Conservation (phyloP, 1,139 yeast species). For the Geotrichum bryndzae region DNA sequence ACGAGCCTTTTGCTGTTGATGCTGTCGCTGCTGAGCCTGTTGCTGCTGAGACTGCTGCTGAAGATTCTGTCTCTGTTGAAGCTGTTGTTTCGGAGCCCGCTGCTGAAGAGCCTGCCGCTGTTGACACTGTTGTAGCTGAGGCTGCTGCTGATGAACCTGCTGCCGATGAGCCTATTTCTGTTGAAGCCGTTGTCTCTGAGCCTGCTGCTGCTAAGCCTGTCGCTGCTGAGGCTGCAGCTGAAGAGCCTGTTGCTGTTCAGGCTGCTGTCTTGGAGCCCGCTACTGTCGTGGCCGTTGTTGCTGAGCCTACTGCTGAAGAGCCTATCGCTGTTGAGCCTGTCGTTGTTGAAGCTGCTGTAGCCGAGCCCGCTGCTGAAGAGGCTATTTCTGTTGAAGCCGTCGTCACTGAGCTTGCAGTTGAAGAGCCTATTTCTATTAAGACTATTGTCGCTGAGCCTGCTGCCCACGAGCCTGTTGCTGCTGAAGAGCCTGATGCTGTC, state of each 20-base stretch:
- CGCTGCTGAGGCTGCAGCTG: constrained; percentile 4
- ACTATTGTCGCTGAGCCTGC: not conserved
- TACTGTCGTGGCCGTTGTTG: not conserved
- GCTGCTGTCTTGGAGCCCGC: not conserved
- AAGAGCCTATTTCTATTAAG: no score
- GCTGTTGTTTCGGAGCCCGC: not conserved
- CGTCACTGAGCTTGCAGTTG: no score
- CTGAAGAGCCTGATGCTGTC: not conserved
- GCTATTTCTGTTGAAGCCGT: not conserved
- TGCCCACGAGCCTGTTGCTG: not conserved
- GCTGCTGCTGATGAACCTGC: not conserved
- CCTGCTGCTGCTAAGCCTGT: constrained; percentile 4
- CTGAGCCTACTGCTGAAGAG: not conserved
- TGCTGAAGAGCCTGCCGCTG: not conserved
- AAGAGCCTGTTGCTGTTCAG: constrained; percentile 3
- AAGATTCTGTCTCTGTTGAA: no score
- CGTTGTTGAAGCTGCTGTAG: no score
- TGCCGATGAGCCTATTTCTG: not conserved
- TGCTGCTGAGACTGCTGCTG: not conserved
- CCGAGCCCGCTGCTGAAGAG: constrained; percentile 2
- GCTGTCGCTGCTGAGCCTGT: no score
- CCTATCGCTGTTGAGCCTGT: not conserved
- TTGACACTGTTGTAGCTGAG: not conserved
- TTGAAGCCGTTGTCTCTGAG: not conserved
- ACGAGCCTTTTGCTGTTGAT: not conserved